Conservation (phyloP, 306 rosid species). For the Pterocarpus santalinus region DNA sequence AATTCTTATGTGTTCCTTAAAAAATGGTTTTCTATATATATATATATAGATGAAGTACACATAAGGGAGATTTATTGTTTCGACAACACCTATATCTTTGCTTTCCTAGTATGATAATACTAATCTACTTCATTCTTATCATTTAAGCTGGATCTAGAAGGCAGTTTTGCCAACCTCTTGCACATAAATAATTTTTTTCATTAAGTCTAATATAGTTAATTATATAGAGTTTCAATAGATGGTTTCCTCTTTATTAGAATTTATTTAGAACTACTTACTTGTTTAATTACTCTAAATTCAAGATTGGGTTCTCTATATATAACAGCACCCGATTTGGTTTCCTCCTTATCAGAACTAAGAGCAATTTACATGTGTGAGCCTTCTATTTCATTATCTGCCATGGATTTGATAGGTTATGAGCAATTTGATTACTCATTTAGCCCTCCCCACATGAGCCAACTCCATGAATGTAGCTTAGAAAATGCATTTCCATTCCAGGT, state of each 20-base stretch:
- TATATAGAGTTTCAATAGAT: conserved; percentile 20
- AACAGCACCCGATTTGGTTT: neutral
- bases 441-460: conserved; percentile 44
- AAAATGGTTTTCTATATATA: too few species aligned
- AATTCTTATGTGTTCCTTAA: too few species aligned
- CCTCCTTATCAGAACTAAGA: neutral
- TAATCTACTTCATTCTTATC: neutral
- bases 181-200: neutral
- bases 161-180: conserved; percentile 11
- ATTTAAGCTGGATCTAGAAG: conserved; percentile 19
- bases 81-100: neutral
- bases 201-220: too few species aligned
- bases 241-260: neutral
- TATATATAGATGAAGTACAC: too few species aligned
- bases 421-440: conserved; percentile 45
- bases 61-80: too few species aligned
- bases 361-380: conserved; percentile 18
- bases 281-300: conserved; percentile 10
- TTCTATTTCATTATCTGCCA: conserved; percentile 32
- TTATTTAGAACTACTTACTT: neutral
- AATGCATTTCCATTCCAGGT: conserved; percentile 41
- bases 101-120: neutral
- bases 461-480: conserved; percentile 48
- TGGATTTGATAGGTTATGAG: conserved; percentile 51
- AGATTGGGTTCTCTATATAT: conserved; percentile 30